Percentiles rank a stretch among this genome's conserved stretches.
Conservation (phyloP, 2,329 filamentous ascomycete genomes). For the Apiospora hydei region DNA sequence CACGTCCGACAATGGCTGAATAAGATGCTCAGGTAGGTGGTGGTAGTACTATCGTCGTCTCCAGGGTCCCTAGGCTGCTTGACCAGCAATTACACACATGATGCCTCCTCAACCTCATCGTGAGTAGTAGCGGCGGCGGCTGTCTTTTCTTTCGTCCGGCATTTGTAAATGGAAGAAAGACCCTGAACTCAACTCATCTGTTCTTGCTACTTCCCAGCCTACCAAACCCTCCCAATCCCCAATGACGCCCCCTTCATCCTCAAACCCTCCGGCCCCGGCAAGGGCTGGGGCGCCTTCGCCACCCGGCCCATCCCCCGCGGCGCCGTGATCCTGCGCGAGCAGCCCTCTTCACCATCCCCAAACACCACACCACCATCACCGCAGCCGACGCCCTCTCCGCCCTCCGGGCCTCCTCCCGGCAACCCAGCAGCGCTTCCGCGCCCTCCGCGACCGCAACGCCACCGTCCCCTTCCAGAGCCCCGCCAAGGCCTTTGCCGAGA, state of each 20-base stretch:
- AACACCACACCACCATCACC: not conserved
- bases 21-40: not conserved
- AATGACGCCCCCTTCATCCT: not conserved
- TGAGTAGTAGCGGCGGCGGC: not conserved
- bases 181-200: not conserved
- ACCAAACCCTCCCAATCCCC: not conserved
- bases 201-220: not conserved
- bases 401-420: not conserved
- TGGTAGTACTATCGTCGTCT: not conserved
- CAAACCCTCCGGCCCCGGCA: not conserved
- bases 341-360: not conserved
- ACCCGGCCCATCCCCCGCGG: not conserved
- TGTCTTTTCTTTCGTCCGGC: not conserved
- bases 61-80: not conserved
- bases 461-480: not conserved
- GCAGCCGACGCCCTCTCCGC: not conserved
- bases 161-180: not conserved
- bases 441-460: not conserved
- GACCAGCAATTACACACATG: not conserved
- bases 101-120: not conserved
- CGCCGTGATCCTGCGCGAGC: not conserved
- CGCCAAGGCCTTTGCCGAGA: not conserved
- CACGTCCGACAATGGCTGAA: not conserved
- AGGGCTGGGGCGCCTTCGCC: conserved; percentile 1
- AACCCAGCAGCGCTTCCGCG: not conserved